Base-by-base conservation (phyloP, 148 eudicot genomes). In the Simmondsia chinensis region DNA sequence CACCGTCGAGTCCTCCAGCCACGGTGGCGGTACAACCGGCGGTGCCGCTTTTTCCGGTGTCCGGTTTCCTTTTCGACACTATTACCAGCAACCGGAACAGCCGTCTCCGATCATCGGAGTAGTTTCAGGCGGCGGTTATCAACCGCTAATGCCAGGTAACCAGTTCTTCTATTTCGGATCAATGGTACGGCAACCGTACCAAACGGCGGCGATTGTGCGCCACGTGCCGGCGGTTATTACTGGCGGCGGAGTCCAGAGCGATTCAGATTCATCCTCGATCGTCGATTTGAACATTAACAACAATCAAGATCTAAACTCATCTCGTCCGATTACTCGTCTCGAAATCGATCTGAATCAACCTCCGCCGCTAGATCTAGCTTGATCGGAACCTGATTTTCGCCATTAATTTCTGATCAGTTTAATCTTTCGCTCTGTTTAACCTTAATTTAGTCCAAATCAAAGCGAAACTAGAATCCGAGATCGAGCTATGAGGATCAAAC, bases 271-370 rank as follows among this genome's bases (percentile, higher is more conserved):
- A 3, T 74, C 84, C 0, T 68, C 82, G 0, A 81, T 69, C 2
- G 65, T 82, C 13, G 83, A 78, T 52, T 35, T 74, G 39, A 69
- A n/a, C n/a, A n/a, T n/a, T n/a, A n/a, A n/a, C n/a, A n/a, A n/a
- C n/a, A n/a, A 74, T 26, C 64, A 64, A 4, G 66, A 52, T 46
- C 55, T 54, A 3, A 53, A 50, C 4, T n/a, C n/a, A n/a, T n/a
- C n/a, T n/a, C n/a, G n/a, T n/a, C n/a, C n/a, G n/a, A n/a, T n/a
- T n/a, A n/a, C n/a, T n/a, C n/a, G n/a, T n/a, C n/a, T n/a, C n/a
- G n/a, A 19, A 25, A 32, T 82, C 24, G 85, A 82, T 66, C 68
- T 82, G 15, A 77, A 75, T 57, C 31, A 60, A 28, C 76, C 75
- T 31, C 73, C 83, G 21, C 79, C 79, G 32, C 39, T 29, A 22